Evolutionary conservation across 2,329 filamentous ascomycete genomes (phyloP), one percentile per base, ranked within the genome.

Genomic region (Penicillium sp.): DNA sequence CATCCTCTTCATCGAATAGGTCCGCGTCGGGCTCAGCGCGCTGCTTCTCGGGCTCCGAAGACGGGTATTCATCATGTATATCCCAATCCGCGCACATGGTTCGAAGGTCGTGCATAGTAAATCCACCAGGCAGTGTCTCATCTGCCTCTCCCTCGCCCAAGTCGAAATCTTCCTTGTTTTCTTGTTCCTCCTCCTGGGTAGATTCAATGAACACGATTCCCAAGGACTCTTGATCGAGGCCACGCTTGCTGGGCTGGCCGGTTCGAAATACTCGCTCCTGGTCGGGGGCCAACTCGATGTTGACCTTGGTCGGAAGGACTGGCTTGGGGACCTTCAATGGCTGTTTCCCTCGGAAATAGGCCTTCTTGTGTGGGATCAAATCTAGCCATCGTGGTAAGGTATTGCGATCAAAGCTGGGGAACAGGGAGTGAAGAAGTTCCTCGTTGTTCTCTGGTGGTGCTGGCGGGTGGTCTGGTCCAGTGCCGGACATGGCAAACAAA

Each of bases 41-140:
- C 16, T 51, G 35, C 31, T 42, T 24, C 21, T 68, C 68, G 31
- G 66, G 66, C 9, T 66, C 62, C 14, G 59, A 42, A 9, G 56
- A 39, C 14, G 60, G 50, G 22, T 71, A 56, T 9, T 67, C 68
- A 51, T 87, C 86, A 46, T 86, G 82, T 19, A 86, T 76, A 54
- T 90, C 87, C 90, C 91, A 98, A 71, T 97, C 91, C 57, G 91
- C 86, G 68, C 93, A 97, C 6, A 95, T 85, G 47, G 96, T 85
- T 56, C 90, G 86, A 54, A 99, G 85, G 67, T 98, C 93, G 52
- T 88, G 84, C 74, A 93, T 84, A 0, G 85, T 90, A 59, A 90
- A 85, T 2, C 90, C 91, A 31, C 87, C 90, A 19, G 78, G 78
- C 9, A 80, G 71, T 2, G 95, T 80, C 21, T 82, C 84, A 65